Percentiles rank a stretch among this genome's conserved stretches.
Evolutionary conservation across 2,329 filamentous ascomycete genomes (phyloP).

Genomic region (Sporothrix pseudoabietina): DNA sequence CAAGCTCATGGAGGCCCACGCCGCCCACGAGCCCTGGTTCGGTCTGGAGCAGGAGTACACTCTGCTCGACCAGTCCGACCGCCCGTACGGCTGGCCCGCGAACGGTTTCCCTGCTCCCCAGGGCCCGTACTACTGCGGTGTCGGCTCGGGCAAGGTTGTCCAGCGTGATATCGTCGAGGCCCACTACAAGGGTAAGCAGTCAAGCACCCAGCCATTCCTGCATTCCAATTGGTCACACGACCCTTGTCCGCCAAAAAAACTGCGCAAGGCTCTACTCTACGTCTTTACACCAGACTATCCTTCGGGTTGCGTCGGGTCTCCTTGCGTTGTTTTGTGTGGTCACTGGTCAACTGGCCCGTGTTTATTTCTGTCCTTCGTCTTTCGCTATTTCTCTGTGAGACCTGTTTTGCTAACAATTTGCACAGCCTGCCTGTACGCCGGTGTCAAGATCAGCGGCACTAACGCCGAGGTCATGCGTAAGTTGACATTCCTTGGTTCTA

Average conservation of each 20-base stretch:
- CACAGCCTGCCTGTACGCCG: constrained; percentile 72
- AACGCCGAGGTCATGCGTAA: constrained; percentile 91
- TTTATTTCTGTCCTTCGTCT: background rate
- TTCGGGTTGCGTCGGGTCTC: constrained; percentile 16
- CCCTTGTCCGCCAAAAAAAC: background rate
- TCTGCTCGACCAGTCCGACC: constrained; percentile 79
- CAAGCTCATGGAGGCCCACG: constrained; percentile 86
- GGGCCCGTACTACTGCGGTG: constrained; percentile 97
- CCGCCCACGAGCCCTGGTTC: constrained; percentile 88
- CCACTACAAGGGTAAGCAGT: constrained; percentile 56
- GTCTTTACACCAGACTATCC: background rate
- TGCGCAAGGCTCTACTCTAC: constrained; percentile 7
- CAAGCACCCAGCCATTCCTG: background rate
- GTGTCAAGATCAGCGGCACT: constrained; percentile 93
- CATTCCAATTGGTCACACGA: constrained; percentile 19
- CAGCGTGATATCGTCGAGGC: constrained; percentile 97
- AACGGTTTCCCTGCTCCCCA: constrained; percentile 89
- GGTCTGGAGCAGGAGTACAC: constrained; percentile 98
- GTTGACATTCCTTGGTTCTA: constrained; percentile 19
- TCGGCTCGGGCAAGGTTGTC: constrained; percentile 94
- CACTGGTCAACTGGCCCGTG: background rate
- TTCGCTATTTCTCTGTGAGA: background rate
- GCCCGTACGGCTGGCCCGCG: constrained; percentile 90
- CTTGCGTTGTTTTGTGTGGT: background rate
- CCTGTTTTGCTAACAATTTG: constrained; percentile 24